Evolutionary conservation across 345 rosid genomes (phyloP), one percentile per base, ranked within the genome.

Genomic region (Arabidopsis suecica): DNA sequence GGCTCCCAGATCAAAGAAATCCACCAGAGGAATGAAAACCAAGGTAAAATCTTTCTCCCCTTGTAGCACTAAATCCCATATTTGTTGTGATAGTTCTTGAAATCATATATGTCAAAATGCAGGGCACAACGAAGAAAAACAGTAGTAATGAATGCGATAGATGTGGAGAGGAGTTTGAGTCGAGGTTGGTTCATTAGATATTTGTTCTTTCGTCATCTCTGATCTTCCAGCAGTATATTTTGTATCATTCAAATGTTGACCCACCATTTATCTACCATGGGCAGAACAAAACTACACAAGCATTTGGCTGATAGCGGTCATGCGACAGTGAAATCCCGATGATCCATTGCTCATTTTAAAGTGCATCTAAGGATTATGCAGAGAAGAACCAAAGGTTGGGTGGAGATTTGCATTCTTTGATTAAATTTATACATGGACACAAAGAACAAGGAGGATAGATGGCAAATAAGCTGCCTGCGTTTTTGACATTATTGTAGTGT

Each of bases 301-400:
- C 98, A 91, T 81, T 78, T 94, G 77, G 89, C 83, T 11, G 97
- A 94, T 60, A 87, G 87, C 0, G 93, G 97, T 57, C 98, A 94
- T 71, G 87, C 91, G 5, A 42, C 83, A 0, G 47, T 90, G 77
- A 94, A 90, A 79, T 82, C 53, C 76, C 65, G 88, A 51, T 85
- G 83, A 80, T 69, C 47, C n/a, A 30, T 14, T 70, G 61, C 53
- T 63, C 45, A 37, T 56, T 77, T 37, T 14, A n/a, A 22, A 68
- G 49, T 16, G 22, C 69, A 68, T 33, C 53, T 2, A 60, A 65
- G 62, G 68, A 62, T 42, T 62, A 18, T 55, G 67, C 72, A 65
- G 72, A 49, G 72, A 36, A 63, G 38, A 58, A 57, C 63, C 56
- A 10, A 58, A 74, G 51, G 12, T 32, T 66, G 51, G 78, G 28